Evolutionary conservation across 768 basidiomycete genomes (phyloP).

Genomic region (Leccinum rimulosum): DNA sequence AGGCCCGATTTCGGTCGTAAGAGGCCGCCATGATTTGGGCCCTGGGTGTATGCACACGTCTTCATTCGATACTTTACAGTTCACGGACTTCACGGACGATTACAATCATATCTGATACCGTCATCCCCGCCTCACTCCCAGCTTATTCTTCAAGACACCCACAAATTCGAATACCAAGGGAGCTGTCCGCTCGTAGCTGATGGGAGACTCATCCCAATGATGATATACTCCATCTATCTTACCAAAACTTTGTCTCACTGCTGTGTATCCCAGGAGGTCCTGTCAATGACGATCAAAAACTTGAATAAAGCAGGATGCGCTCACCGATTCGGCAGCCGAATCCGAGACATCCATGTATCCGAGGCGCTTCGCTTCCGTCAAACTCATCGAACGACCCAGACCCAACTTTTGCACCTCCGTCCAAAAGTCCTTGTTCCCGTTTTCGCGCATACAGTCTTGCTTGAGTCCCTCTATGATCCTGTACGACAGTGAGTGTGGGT

Average conservation of each 20-base stretch:
- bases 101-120: background rate
- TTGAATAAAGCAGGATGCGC: constrained; percentile 12
- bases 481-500: background rate
- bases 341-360: constrained; percentile 61
- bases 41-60: background rate
- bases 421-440: constrained; percentile 74
- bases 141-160: background rate
- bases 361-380: constrained; percentile 62
- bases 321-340: constrained; percentile 51
- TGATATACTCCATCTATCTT: background rate
- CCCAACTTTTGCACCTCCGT: constrained; percentile 49
- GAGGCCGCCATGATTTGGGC: too few relatives aligned
- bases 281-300: background rate
- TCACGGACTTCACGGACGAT: background rate
- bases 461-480: constrained; percentile 67
- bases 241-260: constrained; percentile 7
- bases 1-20: too few relatives aligned
- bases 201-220: background rate
- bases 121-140: background rate
- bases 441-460: constrained; percentile 47
- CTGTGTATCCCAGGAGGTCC: constrained; percentile 22
- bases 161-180: background rate
- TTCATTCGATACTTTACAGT: background rate
- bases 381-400: constrained; percentile 51
- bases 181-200: background rate